A percentile compares a stretch with the other conserved stretches of the same genome.
Conservation (phyloP, 768 basidiomycete species). For the Paxillus involutus region DNA sequence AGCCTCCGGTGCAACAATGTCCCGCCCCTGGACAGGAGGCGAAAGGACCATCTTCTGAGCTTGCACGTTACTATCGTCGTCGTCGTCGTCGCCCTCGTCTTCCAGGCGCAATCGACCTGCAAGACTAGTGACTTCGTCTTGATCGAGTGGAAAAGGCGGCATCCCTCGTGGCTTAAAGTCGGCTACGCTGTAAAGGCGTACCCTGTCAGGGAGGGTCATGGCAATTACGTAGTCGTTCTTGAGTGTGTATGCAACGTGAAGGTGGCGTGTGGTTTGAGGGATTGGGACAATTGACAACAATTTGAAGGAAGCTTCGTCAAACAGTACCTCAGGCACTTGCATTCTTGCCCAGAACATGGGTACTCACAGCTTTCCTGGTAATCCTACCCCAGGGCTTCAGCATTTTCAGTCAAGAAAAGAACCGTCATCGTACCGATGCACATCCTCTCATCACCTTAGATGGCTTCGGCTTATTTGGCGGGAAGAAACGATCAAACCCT, state of each 20-base stretch:
- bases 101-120: slow-evolving; percentile 25
- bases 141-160: slow-evolving; percentile 42
- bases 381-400: slow-evolving; percentile 46
- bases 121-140: slow-evolving; percentile 19
- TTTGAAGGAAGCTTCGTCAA: slow-evolving; percentile 60
- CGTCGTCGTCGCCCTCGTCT: slow-evolving; percentile 26
- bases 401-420: not conserved
- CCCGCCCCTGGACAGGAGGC: slow-evolving; percentile 16
- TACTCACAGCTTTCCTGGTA: slow-evolving; percentile 72
- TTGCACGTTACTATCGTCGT: slow-evolving; percentile 9
- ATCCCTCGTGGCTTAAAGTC: slow-evolving; percentile 44
- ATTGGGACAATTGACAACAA: slow-evolving; percentile 52
- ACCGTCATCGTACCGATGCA: slow-evolving; percentile 48
- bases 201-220: slow-evolving; percentile 38
- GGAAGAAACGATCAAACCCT: slow-evolving; percentile 63
- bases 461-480: slow-evolving; percentile 36
- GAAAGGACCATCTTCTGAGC: slow-evolving; percentile 11
- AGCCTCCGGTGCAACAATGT: slow-evolving; percentile 19
- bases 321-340: slow-evolving; percentile 3
- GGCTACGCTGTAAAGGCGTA: slow-evolving; percentile 48
- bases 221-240: slow-evolving; percentile 55
- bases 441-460: slow-evolving; percentile 52
- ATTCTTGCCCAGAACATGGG: not conserved
- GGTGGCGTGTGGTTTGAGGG: slow-evolving; percentile 32
- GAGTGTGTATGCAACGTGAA: slow-evolving; percentile 45